phyloP scores from a whole-genome alignment of 345 rosid genomes.

The Bruguiera gymnorhiza region DNA sequence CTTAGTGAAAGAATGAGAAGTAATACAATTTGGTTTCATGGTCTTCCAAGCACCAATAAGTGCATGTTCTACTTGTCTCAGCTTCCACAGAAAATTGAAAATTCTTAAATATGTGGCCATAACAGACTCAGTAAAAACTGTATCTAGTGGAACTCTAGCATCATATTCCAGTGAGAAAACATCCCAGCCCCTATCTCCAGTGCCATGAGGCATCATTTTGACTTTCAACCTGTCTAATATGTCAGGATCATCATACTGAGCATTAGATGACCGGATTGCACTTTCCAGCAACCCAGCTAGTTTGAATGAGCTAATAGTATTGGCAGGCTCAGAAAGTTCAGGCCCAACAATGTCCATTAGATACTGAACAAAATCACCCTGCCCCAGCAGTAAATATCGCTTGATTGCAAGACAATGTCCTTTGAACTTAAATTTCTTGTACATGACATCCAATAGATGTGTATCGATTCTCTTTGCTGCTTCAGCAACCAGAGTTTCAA shows the following conservation, averaged over 20 bases:
- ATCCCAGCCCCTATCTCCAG: slow-evolving; percentile 96
- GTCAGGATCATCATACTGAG: slow-evolving; percentile 93
- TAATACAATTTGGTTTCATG: slow-evolving; percentile 94
- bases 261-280: slow-evolving; percentile 93
- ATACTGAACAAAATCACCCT: slow-evolving; percentile 97
- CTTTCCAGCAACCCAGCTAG: slow-evolving; percentile 91
- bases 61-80: slow-evolving; percentile 94
- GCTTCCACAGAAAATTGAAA: slow-evolving; percentile 95
- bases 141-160: slow-evolving; percentile 88
- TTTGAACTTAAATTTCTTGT: slow-evolving; percentile 72
- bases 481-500: slow-evolving; percentile 77
- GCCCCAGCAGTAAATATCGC: slow-evolving; percentile 90
- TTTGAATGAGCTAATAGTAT: slow-evolving; percentile 88
- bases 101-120: slow-evolving; percentile 80
- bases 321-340: slow-evolving; percentile 97
- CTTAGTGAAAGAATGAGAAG: slow-evolving; percentile 73
- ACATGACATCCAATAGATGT: slow-evolving; percentile 79
- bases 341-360: slow-evolving; percentile 91
- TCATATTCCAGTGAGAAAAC: slow-evolving; percentile 96
- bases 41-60: slow-evolving; percentile 98
- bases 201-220: slow-evolving; percentile 91
- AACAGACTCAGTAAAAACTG: slow-evolving; percentile 83
- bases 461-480: slow-evolving; percentile 97
- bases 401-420: slow-evolving; percentile 97
- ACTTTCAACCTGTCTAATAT: slow-evolving; percentile 86